Evolutionary conservation across 2,329 filamentous ascomycete genomes (phyloP), one percentile per base, ranked within the genome.

Genomic region (Neoascochyta sp.): DNA sequence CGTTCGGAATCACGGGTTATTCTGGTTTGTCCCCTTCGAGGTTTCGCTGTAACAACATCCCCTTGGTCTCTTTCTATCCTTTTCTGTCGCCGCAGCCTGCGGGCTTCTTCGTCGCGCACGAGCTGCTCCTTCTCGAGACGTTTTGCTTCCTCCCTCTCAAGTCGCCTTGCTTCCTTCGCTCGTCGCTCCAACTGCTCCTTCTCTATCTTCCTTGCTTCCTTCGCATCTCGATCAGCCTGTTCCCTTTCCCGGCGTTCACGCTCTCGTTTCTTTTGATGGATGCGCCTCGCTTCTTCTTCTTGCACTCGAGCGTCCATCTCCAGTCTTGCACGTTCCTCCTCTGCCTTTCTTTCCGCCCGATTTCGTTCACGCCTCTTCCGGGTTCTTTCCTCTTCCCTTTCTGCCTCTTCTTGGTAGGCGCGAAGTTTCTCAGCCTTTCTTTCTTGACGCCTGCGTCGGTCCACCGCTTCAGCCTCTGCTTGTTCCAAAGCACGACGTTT

Each of bases 171-270:
- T 12, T 34, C 22, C 37, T 38, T 29, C n/a, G n/a, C n/a, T n/a
- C n/a, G n/a, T n/a, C 34, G 29, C n/a, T 20, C 20, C 14, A 27
- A 26, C 15, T 33, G 34, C 16, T 29, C 34, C 5, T 42, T 33
- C 24, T 34, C 24, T 7, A 27, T 29, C 19, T 31, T 25, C 19
- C 43, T 31, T 27, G 20, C 23, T 14, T 27, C 30, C 14, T 38
- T 30, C 10, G 27, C 41, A 16, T 35, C 31, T 33, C 39, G 34
- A 16, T 48, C 44, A 16, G 30, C 26, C 24, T 32, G 33, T 27
- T 50, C 41, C 52, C 49, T 19, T 45, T 51, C 28, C 53, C 50
- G 6, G 50, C 55, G 28, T 60, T 56, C 43, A 9, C 34, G 35
- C 15, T 39, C 39, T 10, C 53, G 39, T 22, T 49, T 39, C 34